Evolutionary conservation across 345 rosid species (phyloP).

Genomic region (Eucalyptus decipiens): DNA sequence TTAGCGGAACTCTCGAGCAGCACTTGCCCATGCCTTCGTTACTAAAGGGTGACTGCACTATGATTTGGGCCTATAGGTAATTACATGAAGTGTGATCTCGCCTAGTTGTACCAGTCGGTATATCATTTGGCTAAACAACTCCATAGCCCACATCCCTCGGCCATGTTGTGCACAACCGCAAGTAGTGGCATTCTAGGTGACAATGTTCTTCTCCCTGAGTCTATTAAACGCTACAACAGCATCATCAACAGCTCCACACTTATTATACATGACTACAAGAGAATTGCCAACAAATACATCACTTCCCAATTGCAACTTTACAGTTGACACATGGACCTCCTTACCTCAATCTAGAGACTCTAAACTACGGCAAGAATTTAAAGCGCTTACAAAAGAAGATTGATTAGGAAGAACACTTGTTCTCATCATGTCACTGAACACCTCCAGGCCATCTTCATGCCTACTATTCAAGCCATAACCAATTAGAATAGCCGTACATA

Average conservation of each 20-base stretch:
- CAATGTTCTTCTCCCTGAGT: constrained; percentile 27
- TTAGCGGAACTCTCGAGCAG: too few relatives aligned
- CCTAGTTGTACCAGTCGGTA: rapidly evolving
- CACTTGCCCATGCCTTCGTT: too few relatives aligned
- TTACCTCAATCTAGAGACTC: constrained; percentile 58
- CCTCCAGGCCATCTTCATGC: constrained; percentile 27
- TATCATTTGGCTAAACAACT: too few relatives aligned
- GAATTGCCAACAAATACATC: constrained; percentile 63
- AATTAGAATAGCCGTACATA: too few relatives aligned
- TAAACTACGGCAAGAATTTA: constrained; percentile 53
- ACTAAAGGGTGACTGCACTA: too few relatives aligned
- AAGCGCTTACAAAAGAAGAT: constrained; percentile 53
- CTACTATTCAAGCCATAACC: constrained; percentile 20
- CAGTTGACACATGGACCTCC: constrained; percentile 38
- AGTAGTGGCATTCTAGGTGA: constrained; percentile 64
- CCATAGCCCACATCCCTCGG: neutral
- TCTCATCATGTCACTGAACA: constrained; percentile 26
- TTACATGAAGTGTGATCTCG: neutral
- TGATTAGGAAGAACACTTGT: constrained; percentile 45
- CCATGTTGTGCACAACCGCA: constrained; percentile 73
- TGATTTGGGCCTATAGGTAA: too few relatives aligned
- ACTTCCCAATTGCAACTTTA: constrained; percentile 42
- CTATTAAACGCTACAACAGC: constrained; percentile 29
- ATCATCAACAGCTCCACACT: too few relatives aligned
- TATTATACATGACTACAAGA: constrained; percentile 7